phyloP scores from a whole-genome alignment of 495 filamentous ascomycete species.

The Penicillium chermesinum region DNA sequence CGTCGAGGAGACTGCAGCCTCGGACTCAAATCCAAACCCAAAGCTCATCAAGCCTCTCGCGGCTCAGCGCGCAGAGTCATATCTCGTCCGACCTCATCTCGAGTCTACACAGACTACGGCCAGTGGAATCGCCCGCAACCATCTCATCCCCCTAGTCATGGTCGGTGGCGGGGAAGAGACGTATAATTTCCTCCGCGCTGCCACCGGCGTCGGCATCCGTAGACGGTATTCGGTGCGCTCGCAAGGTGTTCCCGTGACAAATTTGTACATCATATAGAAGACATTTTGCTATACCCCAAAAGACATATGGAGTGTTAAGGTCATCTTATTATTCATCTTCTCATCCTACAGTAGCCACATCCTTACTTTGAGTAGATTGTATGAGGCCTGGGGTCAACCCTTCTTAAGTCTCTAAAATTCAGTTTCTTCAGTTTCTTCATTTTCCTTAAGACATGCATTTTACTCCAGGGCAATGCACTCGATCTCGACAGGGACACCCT shows the following conservation, averaged over 20 bases:
- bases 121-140: conserved; percentile 62
- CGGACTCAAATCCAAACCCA: background rate
- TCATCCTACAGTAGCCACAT: too few relatives aligned
- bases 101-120: conserved; percentile 70
- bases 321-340: background rate
- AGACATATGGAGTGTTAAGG: background rate
- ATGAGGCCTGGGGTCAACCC: background rate
- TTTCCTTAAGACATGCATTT: conserved; percentile 2
- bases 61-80: conserved; percentile 36
- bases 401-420: background rate
- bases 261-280: conserved; percentile 69
- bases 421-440: background rate
- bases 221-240: conserved; percentile 77
- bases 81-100: conserved; percentile 65
- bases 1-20: background rate
- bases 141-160: conserved; percentile 80
- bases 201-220: conserved; percentile 63
- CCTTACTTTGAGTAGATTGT: background rate
- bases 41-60: conserved; percentile 20
- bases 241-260: conserved; percentile 71
- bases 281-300: conserved; percentile 9
- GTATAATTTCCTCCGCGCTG: conserved; percentile 55
- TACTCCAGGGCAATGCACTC: conserved; percentile 70
- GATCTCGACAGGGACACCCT: conserved; percentile 88
- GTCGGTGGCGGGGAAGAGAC: conserved; percentile 68